These are phyloP conservation scores for Annulohypoxylon bovei DNA, from an alignment of 495 filamentous ascomycete species.

Conservation along the genomic window DNA sequence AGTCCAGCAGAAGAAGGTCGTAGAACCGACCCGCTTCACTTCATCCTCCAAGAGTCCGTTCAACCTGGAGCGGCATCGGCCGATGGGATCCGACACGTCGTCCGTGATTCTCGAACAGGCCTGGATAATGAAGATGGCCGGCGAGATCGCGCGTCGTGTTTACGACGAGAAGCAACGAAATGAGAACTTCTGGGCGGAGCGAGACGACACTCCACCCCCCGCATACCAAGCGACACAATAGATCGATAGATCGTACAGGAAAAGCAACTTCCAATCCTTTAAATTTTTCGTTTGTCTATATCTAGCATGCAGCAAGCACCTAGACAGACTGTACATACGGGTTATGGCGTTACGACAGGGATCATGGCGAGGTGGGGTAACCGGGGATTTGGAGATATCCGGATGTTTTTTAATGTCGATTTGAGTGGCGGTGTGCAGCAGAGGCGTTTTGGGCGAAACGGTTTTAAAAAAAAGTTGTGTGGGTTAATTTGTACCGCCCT, in stretches of 20 bases:
- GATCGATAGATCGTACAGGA: slow-evolving; percentile 13
- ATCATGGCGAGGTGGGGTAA: slow-evolving; percentile 5
- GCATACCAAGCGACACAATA: slow-evolving; percentile 64
- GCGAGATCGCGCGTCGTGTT: slow-evolving; percentile 86
- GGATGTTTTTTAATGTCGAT: slow-evolving; percentile 45
- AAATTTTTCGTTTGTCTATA: slow-evolving; percentile 43
- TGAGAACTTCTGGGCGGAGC: slow-evolving; percentile 56
- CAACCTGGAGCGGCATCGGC: slow-evolving; percentile 45
- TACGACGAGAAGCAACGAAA: slow-evolving; percentile 71
- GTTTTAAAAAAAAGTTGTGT: slow-evolving; percentile 29
- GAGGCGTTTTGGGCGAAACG: slow-evolving; percentile 43
- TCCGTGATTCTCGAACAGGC: slow-evolving; percentile 79
- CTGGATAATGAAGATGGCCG: slow-evolving; percentile 90
- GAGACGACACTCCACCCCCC: slow-evolving; percentile 68
- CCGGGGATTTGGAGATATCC: slow-evolving; percentile 39
- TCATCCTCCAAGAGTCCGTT: slow-evolving; percentile 49
- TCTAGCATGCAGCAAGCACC: slow-evolving; percentile 5
- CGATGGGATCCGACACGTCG: slow-evolving; percentile 49
- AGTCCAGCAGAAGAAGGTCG: slow-evolving; percentile 44
- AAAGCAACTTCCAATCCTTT: slow-evolving; percentile 17
- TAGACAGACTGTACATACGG: slow-evolving; percentile 40
- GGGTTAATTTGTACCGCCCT: not conserved
- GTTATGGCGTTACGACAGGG: slow-evolving; percentile 42
- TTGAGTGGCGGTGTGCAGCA: slow-evolving; percentile 41
- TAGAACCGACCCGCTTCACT: slow-evolving; percentile 43